These are phyloP conservation scores for Kwoniella sp. DNA, from an alignment of 768 basidiomycete species.

Conservation along the genomic window DNA sequence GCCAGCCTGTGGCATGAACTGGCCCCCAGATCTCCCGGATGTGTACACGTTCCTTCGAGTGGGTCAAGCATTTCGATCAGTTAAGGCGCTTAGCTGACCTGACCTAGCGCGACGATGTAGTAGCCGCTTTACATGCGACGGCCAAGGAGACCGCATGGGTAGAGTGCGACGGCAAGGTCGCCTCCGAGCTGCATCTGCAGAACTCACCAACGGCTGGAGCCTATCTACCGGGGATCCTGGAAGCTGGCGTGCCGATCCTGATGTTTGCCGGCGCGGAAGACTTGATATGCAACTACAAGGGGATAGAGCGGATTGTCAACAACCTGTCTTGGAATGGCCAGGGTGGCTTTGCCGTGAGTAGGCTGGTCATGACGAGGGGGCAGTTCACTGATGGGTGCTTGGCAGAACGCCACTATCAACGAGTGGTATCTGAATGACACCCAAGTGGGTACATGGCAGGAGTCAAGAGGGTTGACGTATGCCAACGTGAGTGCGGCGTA, in stretches of 20 bases:
- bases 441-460: slow-evolving; percentile 85
- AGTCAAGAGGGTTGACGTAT: slow-evolving; percentile 84
- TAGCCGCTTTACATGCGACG: slow-evolving; percentile 73
- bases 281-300: slow-evolving; percentile 91
- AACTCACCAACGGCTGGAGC: slow-evolving; percentile 66
- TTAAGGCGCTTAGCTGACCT: not conserved
- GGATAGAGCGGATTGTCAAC: slow-evolving; percentile 79
- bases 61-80: slow-evolving; percentile 45
- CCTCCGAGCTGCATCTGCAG: slow-evolving; percentile 58
- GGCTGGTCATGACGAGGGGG: no score
- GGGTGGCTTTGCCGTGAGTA: slow-evolving; percentile 73
- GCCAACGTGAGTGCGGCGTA: slow-evolving; percentile 61
- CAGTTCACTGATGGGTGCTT: not conserved
- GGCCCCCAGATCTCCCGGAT: slow-evolving; percentile 79
- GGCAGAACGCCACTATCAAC: slow-evolving; percentile 40
- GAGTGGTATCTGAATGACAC: slow-evolving; percentile 62
- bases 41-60: slow-evolving; percentile 77
- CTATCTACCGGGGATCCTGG: slow-evolving; percentile 71
- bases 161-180: slow-evolving; percentile 73
- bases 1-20: slow-evolving; percentile 95
- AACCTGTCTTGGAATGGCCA: slow-evolving; percentile 79
- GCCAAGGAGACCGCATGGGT: slow-evolving; percentile 75
- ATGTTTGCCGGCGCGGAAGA: slow-evolving; percentile 95
- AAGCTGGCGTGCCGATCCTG: slow-evolving; percentile 69
- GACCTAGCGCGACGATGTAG: slow-evolving; percentile 70